phyloP scores from a whole-genome alignment of 768 basidiomycete genomes.

The Kwoniella pini region DNA sequence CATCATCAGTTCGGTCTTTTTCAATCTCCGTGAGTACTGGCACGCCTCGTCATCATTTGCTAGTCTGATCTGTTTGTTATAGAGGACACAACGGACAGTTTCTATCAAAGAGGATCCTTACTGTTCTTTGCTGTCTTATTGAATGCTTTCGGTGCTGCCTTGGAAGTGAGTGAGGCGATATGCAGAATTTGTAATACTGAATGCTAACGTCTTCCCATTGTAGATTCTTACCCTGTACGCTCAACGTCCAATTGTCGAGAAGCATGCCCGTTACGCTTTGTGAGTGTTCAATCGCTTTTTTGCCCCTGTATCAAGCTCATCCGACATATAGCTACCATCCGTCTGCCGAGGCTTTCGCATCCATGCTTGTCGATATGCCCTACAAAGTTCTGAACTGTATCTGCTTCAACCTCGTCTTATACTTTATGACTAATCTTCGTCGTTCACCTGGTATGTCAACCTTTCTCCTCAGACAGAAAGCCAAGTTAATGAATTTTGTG shows the following conservation, averaged over 20 bases:
- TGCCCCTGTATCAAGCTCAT: neutral
- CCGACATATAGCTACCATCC: constrained; percentile 59
- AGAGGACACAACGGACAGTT: constrained; percentile 41
- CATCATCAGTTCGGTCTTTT: constrained; percentile 52
- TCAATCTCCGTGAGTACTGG: constrained; percentile 40
- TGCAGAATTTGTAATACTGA: too few relatives aligned
- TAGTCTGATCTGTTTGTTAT: neutral
- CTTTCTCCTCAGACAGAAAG: constrained; percentile 54
- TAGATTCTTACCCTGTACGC: constrained; percentile 55
- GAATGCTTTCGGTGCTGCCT: constrained; percentile 58
- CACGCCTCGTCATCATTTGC: neutral
- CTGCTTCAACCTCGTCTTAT: constrained; percentile 55
- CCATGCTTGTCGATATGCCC: constrained; percentile 53
- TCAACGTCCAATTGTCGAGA: constrained; percentile 57
- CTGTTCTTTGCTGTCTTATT: constrained; percentile 62
- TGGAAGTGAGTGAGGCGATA: constrained; percentile 41
- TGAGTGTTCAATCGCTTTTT: constrained; percentile 6
- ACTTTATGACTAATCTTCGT: constrained; percentile 58
- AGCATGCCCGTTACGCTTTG: constrained; percentile 59
- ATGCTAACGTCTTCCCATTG: neutral
- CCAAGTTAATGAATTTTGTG: too few relatives aligned
- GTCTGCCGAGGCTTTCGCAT: constrained; percentile 52
- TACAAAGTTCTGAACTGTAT: constrained; percentile 49
- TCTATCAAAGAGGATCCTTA: constrained; percentile 42
- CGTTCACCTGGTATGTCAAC: constrained; percentile 58